Percentiles rank a stretch among this genome's conserved stretches.
Evolutionary conservation across 1,284 basidiomycete species (phyloP).

Genomic region (Pseudozyma hubeiensis): DNA sequence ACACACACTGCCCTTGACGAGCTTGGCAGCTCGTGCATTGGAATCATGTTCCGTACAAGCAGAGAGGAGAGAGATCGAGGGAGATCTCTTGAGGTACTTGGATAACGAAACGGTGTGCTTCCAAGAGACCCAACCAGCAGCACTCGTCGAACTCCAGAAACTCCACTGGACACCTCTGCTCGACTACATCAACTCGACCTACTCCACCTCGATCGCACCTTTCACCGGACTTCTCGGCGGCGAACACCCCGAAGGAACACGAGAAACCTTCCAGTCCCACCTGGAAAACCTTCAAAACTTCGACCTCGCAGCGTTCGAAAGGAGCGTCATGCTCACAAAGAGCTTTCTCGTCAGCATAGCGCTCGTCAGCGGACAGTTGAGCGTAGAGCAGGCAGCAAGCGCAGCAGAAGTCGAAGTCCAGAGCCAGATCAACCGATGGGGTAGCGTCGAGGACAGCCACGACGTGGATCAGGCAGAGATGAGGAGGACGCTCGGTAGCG

Average conservation of each 20-base stretch:
- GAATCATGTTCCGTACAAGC: conserved; percentile 78
- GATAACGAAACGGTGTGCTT: conserved; percentile 97
- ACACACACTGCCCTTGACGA: conserved; percentile 88
- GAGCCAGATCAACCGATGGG: conserved; percentile 95
- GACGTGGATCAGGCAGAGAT: conserved; percentile 92
- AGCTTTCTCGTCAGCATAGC: conserved; percentile 90
- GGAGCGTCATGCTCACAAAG: conserved; percentile 89
- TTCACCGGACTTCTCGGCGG: conserved; percentile 49
- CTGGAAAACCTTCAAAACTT: conserved; percentile 37
- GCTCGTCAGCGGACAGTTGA: conserved; percentile 77
- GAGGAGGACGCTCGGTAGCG: conserved; percentile 78
- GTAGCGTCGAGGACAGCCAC: conserved; percentile 90
- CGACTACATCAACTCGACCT: conserved; percentile 80
- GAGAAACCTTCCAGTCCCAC: conserved; percentile 28
- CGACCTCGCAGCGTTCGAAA: conserved; percentile 79
- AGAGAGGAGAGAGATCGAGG: conserved; percentile 77
- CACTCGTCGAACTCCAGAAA: conserved; percentile 83
- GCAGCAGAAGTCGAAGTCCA: conserved; percentile 92
- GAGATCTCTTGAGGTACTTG: conserved; percentile 84
- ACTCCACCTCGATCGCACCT: conserved; percentile 68
- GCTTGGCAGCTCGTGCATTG: conserved; percentile 85
- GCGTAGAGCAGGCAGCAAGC: conserved; percentile 84
- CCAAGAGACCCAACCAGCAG: conserved; percentile 80
- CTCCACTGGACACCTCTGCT: conserved; percentile 90
- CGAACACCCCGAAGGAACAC: conserved; percentile 32